Evolutionary conservation across 1,284 basidiomycete species (phyloP).

Genomic region (Veloporphyrellus conicus): DNA sequence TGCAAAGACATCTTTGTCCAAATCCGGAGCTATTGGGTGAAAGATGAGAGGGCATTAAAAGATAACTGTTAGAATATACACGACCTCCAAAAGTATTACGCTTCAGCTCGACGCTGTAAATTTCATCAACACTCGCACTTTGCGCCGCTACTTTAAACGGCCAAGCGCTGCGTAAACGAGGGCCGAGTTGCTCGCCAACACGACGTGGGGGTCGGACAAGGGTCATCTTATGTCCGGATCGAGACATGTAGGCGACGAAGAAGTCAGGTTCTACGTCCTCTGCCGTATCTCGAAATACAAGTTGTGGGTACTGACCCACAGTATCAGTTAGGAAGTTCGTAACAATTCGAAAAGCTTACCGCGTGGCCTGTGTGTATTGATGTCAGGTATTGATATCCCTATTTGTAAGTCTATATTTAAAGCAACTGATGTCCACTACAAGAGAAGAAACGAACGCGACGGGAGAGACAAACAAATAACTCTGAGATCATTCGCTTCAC

Average conservation of each 20-base stretch:
- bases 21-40: constrained; percentile 30
- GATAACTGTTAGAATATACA: constrained; percentile 22
- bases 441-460: constrained; percentile 31
- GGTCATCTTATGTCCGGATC: constrained; percentile 51
- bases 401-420: constrained; percentile 7
- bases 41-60: constrained; percentile 10
- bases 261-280: constrained; percentile 50
- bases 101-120: constrained; percentile 49
- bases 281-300: constrained; percentile 52
- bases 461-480: constrained; percentile 40
- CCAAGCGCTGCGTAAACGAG: constrained; percentile 43
- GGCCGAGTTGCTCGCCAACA: constrained; percentile 46
- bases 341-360: constrained; percentile 36
- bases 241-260: constrained; percentile 59
- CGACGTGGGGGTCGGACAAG: constrained; percentile 55
- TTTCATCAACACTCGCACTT: constrained; percentile 44
- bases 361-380: constrained; percentile 53
- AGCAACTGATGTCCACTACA: neutral
- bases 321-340: constrained; percentile 4
- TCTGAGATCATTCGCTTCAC: constrained; percentile 43
- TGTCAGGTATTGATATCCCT: constrained; percentile 55
- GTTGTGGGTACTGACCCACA: constrained; percentile 46
- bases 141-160: constrained; percentile 50
- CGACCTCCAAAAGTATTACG: constrained; percentile 40
- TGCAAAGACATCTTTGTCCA: constrained; percentile 40